phyloP scores from a whole-genome alignment of 225 moss, liverwort and hornwort species.

The Straminergon stramineum region DNA sequence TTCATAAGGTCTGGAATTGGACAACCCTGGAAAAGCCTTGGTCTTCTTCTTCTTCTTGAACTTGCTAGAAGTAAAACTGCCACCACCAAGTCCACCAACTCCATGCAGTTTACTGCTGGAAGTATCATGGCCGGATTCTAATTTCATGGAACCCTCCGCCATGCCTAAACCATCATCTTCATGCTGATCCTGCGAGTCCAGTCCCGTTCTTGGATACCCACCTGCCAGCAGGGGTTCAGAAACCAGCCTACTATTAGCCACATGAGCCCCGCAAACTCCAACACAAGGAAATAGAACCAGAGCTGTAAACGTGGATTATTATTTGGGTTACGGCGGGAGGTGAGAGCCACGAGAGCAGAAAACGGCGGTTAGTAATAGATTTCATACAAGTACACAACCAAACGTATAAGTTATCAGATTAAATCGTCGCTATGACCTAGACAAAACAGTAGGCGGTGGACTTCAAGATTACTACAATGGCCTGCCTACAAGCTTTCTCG shows the following conservation, averaged over 20 bases:
- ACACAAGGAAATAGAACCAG: not conserved
- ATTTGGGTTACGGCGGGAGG: too few species aligned
- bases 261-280: too few species aligned
- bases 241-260: not conserved
- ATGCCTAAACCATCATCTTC: conserved; percentile 10
- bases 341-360: not conserved
- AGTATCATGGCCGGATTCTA: not conserved
- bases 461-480: not conserved
- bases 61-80: conserved; percentile 25
- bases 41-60: conserved; percentile 73
- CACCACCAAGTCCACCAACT: conserved; percentile 10
- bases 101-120: conserved; percentile 24
- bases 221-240: not conserved
- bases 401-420: not conserved
- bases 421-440: not conserved
- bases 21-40: conserved; percentile 43
- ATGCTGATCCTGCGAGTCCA: conserved; percentile 7
- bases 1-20: conserved; percentile 24
- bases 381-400: not conserved
- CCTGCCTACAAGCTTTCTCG: not conserved
- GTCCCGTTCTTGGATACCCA: conserved; percentile 4
- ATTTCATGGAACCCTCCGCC: conserved; percentile 9
- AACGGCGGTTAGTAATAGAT: not conserved
- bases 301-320: not conserved
- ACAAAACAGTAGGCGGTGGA: not conserved